Evolutionary conservation across 176 grass and related monocot genomes (phyloP), one percentile per base, ranked within the genome.

Genomic region (Oryza coarctata): DNA sequence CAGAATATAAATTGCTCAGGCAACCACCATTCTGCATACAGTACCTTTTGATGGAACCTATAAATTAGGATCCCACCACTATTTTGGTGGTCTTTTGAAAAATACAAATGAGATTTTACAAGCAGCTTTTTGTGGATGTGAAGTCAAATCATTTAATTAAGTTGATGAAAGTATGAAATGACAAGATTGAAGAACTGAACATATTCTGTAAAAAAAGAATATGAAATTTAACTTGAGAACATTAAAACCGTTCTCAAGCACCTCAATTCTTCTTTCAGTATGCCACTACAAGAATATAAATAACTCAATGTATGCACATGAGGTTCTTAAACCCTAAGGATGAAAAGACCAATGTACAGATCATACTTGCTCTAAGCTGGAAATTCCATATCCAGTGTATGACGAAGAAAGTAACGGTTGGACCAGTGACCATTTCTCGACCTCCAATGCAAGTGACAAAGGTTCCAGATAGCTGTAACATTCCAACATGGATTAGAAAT

Each of bases 381-480:
- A 95, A 88, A 90, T 99, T 47, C 97, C 97, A 68, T 99, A 99
- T 86, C 97, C 97, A 75, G 65, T 90, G 86, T 99, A 99, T 68
- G 97, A 99, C 71, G 97, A 99, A 83, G 97, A 99, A 68, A 99
- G 87, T 74, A 99, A 88, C 76, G 97, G 89, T 75, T 99, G 93
- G 55, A 99, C 93, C 70, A 99, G 74, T 66, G 97, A 95, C 97
- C 97, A 99, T 82, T 96, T 96, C 77, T 90, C 88, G 71, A 88
- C 87, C 81, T 92, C 91, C 89, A 99, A 81, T 49, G 89, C 93
- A 89, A 96, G 67, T 78, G 97, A 99, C 49, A 99, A 87, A 75
- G 91, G 97, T 90, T 95, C 93, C 76, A 92, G 79, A 70, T 99
- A 99, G 60, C 97, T 99, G 87, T 50, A 50, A 45, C 57, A 2